Evolutionary conservation across 257 asterid genomes (phyloP), one percentile per base, ranked within the genome.

Genomic region (Ballota nigra): DNA sequence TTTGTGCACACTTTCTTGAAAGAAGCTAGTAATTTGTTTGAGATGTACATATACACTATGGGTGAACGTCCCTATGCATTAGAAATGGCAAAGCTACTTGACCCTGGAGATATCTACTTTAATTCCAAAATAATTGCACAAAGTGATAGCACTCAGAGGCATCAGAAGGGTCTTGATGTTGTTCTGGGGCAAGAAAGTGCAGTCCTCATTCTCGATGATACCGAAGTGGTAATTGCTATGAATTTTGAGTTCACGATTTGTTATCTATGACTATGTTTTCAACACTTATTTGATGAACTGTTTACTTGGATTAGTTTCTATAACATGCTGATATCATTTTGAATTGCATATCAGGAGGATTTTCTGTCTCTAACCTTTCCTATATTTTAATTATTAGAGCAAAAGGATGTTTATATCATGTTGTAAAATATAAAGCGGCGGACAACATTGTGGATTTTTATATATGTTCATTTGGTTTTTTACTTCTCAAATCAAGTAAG

Each of bases 11-110:
- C 84, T 16, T 94, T 94, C 73, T 78, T 94, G 69, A 86, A 85
- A 70, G 92, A 88, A 84, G 96, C 97, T 23, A 84, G 87, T 63
- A 78, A 80, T 11, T 68, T 91, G 77, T 94, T 91, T 40, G 99
- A 89, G 78, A 89, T 94, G 97, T 91, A 83, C 73, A 91, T 94
- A 74, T 94, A 94, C 77, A 94, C 99, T 15, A 91, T 91, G 97
- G 97, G 97, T 2, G 97, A 91, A 72, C 96, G 97, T 38, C 88
- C 90, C 11, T 94, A 91, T 83, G 99, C 97, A 10, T 57, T 89
- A 73, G 87, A 84, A 81, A 91, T 94, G 99, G 97, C 96, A 60
- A 74, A n/a, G 3, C 79, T 91, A 63, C 97, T 94, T 19, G 99
- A 94, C 69, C 97, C 97, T 51, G 81, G 77, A 71, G 84, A 76